A percentile compares a stretch with the other conserved stretches of the same genome.
These are phyloP conservation scores for Crucihimalaya himalaica DNA, from an alignment of 345 rosid genomes.

Conservation along the genomic window DNA sequence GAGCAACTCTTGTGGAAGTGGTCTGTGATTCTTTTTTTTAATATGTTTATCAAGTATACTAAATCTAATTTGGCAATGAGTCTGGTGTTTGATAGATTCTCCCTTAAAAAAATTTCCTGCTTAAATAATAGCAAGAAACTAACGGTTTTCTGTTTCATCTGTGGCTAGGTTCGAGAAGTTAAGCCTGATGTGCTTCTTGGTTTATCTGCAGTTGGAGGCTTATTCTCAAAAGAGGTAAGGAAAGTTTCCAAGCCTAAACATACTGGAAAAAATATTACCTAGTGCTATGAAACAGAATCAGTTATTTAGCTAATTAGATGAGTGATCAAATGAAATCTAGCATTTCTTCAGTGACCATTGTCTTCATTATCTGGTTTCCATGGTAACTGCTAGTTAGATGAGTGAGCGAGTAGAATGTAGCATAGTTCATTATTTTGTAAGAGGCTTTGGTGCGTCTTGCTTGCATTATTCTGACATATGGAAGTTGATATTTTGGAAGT, in stretches of 20 bases:
- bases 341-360: not conserved
- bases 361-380: not conserved
- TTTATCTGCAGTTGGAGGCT: slow-evolving; percentile 98
- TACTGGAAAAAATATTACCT: not conserved
- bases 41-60: slow-evolving; percentile 2
- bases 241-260: slow-evolving; percentile 1
- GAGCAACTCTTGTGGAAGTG: slow-evolving; percentile 89
- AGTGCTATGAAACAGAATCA: slow-evolving; percentile 11
- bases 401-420: not conserved
- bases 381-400: not conserved
- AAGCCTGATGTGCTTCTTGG: slow-evolving; percentile 99
- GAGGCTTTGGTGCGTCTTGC: slow-evolving; percentile 19
- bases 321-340: not conserved
- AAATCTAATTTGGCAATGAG: slow-evolving; percentile 13
- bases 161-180: slow-evolving; percentile 80
- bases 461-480: slow-evolving; percentile 16
- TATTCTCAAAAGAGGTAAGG: slow-evolving; percentile 90
- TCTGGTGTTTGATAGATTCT: slow-evolving; percentile 4
- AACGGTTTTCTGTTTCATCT: slow-evolving; percentile 28
- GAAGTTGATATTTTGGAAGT: slow-evolving; percentile 8
- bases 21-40: slow-evolving; percentile 41
- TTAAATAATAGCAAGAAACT: slow-evolving; percentile 10
- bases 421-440: slow-evolving; percentile 3
- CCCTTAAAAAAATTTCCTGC: not conserved
- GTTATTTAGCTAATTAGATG: slow-evolving; percentile 1